Base-by-base conservation (phyloP, 805 yeast genomes). In the Candida verbasci region DNA sequence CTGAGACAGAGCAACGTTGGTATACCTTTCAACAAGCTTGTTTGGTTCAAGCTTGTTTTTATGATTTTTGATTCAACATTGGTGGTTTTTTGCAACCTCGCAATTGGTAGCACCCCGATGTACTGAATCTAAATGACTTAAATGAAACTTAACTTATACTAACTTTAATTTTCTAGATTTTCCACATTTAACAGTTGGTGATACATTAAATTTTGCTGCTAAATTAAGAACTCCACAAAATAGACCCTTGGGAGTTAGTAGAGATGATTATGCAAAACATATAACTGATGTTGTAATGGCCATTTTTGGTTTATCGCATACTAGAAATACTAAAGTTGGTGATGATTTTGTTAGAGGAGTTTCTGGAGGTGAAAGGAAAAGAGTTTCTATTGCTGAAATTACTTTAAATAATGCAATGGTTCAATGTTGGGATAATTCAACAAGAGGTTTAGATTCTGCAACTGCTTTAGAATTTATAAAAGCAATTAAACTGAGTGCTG, bases 321-420 rank as follows among this genome's bases (percentile, higher is more conserved):
- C 80, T 7, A 58, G 68, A 38, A 57, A 77, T 46, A 76, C 82
- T 24, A 72, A 70, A 42, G 83, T 78, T 30, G 85, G 85, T 56
- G 71, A 77, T 49, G 82, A 78, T 45, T 76, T 64, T 40, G 70
- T 81, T 21, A 71, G 86, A 54, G 85, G 87, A 63, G 85, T 82
- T 27, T 80, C 91, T 35, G 91, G 94, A 51, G 93, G 94, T 68
- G 93, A 85, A 62, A 68, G 94, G 46, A 83, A 84, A 60, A 76
- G 94, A 65, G 91, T 85, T 3, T 81, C 91, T 9, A 79, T 85
- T 49, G 86, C 88, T 9, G 95, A 85, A 60, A 84, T 84, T 1
- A 62, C 82, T 31, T 72, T 82, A 31, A 69, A 80, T 34, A 76
- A 80, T 20, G 82, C 86, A 21, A 61, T 70, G 17, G 51, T 71